Evolutionary conservation across 805 yeast species (phyloP).

Genomic region (Cyberlindnera mississippiensis): DNA sequence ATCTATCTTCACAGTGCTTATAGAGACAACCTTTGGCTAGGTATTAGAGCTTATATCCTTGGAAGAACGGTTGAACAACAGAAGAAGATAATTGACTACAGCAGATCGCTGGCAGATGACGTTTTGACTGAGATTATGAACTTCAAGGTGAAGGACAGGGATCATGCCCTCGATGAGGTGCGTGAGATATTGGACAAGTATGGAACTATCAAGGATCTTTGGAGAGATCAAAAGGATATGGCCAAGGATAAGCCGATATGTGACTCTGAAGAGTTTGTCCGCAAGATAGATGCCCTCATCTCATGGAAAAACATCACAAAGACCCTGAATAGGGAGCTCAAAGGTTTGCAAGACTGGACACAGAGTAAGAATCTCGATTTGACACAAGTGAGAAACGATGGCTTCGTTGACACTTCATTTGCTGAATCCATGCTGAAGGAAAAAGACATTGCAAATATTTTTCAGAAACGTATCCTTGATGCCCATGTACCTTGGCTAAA

Average conservation of each 20-base stretch:
- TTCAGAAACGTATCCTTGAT: conserved; percentile 61
- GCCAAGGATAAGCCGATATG: conserved; percentile 70
- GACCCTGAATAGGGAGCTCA: conserved; percentile 60
- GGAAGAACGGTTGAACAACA: conserved; percentile 83
- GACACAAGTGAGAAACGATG: conserved; percentile 33
- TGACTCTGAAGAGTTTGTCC: conserved; percentile 56
- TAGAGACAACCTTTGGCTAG: conserved; percentile 81
- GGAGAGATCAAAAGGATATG: conserved; percentile 82
- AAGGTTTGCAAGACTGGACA: conserved; percentile 69
- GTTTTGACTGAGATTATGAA: conserved; percentile 63
- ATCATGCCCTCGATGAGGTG: conserved; percentile 47
- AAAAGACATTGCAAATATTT: conserved; percentile 67
- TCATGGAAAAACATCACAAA: conserved; percentile 80
- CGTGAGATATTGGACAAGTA: conserved; percentile 52
- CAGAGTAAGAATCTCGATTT: conserved; percentile 79
- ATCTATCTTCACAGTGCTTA: conserved; percentile 48
- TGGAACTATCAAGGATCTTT: conserved; percentile 65
- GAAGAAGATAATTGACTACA: conserved; percentile 57
- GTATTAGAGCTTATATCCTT: conserved; percentile 74
- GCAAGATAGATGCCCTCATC: conserved; percentile 67
- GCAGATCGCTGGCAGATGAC: conserved; percentile 69
- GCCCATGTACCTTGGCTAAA: conserved; percentile 78
- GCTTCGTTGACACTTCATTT: conserved; percentile 60
- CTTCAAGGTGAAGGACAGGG: conserved; percentile 52
- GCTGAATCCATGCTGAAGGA: conserved; percentile 83